Evolutionary conservation across 2,329 filamentous ascomycete species (phyloP), one percentile per base, ranked within the genome.

Genomic region (Clonostachys chloroleuca): DNA sequence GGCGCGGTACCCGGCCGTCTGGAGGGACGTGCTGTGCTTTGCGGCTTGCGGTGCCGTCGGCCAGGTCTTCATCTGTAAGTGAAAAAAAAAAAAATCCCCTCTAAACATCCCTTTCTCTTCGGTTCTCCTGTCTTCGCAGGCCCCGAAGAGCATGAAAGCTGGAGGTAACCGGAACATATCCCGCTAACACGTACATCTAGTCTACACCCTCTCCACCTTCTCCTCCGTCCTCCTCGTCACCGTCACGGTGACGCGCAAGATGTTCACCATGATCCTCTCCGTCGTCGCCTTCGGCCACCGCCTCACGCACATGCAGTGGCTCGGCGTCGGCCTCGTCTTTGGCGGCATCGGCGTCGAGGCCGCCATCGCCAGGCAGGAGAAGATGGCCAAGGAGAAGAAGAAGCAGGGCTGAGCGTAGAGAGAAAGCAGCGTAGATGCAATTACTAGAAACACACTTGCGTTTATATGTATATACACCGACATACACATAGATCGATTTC

Each of bases 211-310:
- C 6, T 87, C 91, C 13, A 89, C 88, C 44, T 99, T 97, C 71
- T 94, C 89, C 10, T 94, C 87, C 10, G 80, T 99, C 43, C 78
- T 97, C 45, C 82, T 99, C 44, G 92, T 97, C 40, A 97, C 94
- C 5, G 92, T 99, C 4, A 99, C 91, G 3, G 94, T 99, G 42
- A 99, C 94, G 42, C 81, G 94, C 61, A 99, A 99, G 74, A 99
- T 99, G 94, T 81, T 97, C 65, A 97, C 92, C 55, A 99, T 99
- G 94, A 89, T 97, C 50, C 77, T 97, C 45, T 96, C 90, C 46
- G 94, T 99, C 30, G 75, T 97, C 51, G 91, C 90, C 70, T 99
- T 97, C 64, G 94, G 94, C 30, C 94, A 99, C 67, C 81, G 80
- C 52, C 78, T 99, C 43, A 87, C 82, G 30, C 70, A 74, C n/a